Percentiles rank a stretch among this genome's conserved stretches.
Conservation (phyloP, 2,329 filamentous ascomycete genomes). For the Cladosporium sp. region DNA sequence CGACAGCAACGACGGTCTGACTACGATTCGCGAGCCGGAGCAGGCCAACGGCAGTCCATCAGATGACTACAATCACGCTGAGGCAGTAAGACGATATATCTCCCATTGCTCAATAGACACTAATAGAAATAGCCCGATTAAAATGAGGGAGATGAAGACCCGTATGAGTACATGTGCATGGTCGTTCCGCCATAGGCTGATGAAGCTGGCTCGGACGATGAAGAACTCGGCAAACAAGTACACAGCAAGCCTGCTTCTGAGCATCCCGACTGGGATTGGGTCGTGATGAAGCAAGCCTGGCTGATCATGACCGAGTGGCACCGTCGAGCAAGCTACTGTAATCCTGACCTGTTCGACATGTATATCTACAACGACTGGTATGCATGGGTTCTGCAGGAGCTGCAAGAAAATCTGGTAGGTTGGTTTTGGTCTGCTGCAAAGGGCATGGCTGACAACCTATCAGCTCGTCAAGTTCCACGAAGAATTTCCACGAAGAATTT, state of each 20-base stretch:
- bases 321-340: slow-evolving; percentile 16
- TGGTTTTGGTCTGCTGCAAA: too few relatives aligned
- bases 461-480: slow-evolving; percentile 22
- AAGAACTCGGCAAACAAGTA: not conserved
- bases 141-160: not conserved
- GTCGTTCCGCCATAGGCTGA: not conserved
- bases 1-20: not conserved
- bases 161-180: not conserved
- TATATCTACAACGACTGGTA: slow-evolving; percentile 35
- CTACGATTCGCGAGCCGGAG: not conserved
- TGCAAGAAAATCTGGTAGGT: slow-evolving; percentile 34
- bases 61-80: not conserved
- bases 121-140: not conserved
- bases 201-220: not conserved
- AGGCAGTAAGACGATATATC: not conserved
- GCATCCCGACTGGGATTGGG: slow-evolving; percentile 21
- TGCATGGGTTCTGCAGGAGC: slow-evolving; percentile 34
- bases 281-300: slow-evolving; percentile 14
- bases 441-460: not conserved
- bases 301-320: slow-evolving; percentile 14
- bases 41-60: not conserved
- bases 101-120: not conserved
- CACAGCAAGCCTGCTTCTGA: slow-evolving; percentile 19
- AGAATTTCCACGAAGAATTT: slow-evolving; percentile 20
- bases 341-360: slow-evolving; percentile 36